These are phyloP conservation scores for Wickerhamiella sergipiensis DNA, from an alignment of 805 yeast genomes.

Conservation along the genomic window DNA sequence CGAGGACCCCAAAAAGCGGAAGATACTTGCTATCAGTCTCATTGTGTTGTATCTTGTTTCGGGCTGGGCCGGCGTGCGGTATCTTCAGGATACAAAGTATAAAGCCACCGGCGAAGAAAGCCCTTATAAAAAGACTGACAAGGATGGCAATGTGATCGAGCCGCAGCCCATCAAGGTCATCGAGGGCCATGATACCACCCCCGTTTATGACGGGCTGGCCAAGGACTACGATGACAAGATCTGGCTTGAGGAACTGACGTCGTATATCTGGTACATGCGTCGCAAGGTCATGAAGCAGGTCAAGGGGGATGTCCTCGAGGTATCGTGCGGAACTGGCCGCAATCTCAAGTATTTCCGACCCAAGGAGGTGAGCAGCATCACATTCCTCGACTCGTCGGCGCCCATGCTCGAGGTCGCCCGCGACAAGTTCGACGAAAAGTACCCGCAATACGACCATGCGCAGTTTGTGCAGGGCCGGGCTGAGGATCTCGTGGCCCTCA, in stretches of 20 bases:
- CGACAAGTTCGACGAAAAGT: slow-evolving; percentile 53
- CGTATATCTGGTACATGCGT: slow-evolving; percentile 39
- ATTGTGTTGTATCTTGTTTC: slow-evolving; percentile 14
- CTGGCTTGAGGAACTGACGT: slow-evolving; percentile 51
- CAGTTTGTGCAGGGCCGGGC: slow-evolving; percentile 88
- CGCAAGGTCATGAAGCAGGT: slow-evolving; percentile 68
- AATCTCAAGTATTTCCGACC: slow-evolving; percentile 65
- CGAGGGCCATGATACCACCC: slow-evolving; percentile 53
- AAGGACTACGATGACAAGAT: slow-evolving; percentile 68
- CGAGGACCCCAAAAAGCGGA: slow-evolving; percentile 10
- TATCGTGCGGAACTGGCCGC: slow-evolving; percentile 93
- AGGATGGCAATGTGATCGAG: slow-evolving; percentile 4
- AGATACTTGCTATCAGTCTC: slow-evolving; percentile 11
- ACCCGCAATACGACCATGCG: slow-evolving; percentile 55
- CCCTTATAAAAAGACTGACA: slow-evolving; percentile 17
- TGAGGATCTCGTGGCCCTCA: slow-evolving; percentile 56
- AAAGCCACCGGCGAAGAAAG: slow-evolving; percentile 24
- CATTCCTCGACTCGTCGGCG: slow-evolving; percentile 72
- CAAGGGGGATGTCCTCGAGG: slow-evolving; percentile 83
- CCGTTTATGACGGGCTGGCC: slow-evolving; percentile 52
- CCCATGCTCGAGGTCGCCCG: slow-evolving; percentile 76
- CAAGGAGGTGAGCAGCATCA: slow-evolving; percentile 49
- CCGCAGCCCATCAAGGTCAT: slow-evolving; percentile 8
- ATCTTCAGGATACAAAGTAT: slow-evolving; percentile 24
- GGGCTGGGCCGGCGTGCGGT: slow-evolving; percentile 17